Conservation (phyloP, 208 protist species). For the Leishmania mexicana region DNA sequence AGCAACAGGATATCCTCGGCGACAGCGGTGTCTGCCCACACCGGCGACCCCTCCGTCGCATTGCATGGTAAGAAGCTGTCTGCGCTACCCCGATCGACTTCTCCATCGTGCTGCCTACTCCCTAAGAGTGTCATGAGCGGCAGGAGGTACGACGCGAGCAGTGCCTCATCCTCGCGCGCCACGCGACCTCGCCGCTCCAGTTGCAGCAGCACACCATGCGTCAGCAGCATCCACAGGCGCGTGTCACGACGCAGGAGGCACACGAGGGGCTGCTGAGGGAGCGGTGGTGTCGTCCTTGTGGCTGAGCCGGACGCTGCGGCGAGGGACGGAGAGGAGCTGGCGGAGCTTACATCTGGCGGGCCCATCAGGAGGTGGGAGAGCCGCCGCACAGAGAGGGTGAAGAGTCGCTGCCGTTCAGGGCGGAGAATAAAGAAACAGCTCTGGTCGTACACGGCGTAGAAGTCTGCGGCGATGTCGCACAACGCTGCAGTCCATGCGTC, state of each 20-base stretch:
- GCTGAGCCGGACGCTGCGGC: slow-evolving; percentile 26
- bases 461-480: slow-evolving; percentile 30
- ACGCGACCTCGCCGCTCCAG: slow-evolving; percentile 43
- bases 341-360: neutral
- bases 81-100: neutral
- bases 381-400: slow-evolving; percentile 32
- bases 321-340: slow-evolving; percentile 29
- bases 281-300: neutral
- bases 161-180: slow-evolving; percentile 34
- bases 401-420: slow-evolving; percentile 46
- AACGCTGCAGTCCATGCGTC: neutral
- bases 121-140: slow-evolving; percentile 29
- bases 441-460: slow-evolving; percentile 53
- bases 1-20: slow-evolving; percentile 22
- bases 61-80: neutral
- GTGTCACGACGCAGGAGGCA: slow-evolving; percentile 27
- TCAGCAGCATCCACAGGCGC: slow-evolving; percentile 44
- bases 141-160: slow-evolving; percentile 29
- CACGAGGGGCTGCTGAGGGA: neutral
- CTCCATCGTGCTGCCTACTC: neutral
- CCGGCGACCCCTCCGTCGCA: neutral
- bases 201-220: slow-evolving; percentile 40
- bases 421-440: slow-evolving; percentile 69
- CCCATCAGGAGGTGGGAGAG: slow-evolving; percentile 34
- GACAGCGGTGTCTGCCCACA: slow-evolving; percentile 8